Conservation (phyloP, 139 green algal genomes). For the Micromonas commoda region DNA sequence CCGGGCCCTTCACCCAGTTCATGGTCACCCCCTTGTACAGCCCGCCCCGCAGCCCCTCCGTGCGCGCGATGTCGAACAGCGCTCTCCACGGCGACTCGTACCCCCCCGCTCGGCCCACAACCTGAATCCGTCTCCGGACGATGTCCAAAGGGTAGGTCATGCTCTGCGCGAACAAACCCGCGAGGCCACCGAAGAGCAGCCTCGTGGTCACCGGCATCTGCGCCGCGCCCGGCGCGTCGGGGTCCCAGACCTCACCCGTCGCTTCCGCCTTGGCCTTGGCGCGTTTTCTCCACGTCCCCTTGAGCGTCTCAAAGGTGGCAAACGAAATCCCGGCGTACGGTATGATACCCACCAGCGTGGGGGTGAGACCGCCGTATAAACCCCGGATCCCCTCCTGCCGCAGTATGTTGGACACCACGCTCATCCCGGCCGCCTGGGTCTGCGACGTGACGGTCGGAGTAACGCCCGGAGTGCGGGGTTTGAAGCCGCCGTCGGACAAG, state of each 20-base stretch:
- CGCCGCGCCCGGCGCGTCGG: neutral
- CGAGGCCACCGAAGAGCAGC: conserved; percentile 23
- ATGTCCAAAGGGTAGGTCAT: conserved; percentile 34
- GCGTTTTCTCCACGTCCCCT: neutral
- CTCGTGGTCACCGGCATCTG: conserved; percentile 3
- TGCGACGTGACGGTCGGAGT: conserved; percentile 3
- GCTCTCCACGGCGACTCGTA: conserved; percentile 19
- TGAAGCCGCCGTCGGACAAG: neutral
- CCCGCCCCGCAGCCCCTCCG: conserved; percentile 34
- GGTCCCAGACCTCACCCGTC: neutral
- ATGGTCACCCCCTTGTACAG: conserved; percentile 41
- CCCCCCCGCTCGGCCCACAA: neutral
- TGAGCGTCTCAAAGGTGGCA: conserved; percentile 34
- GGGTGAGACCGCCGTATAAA: conserved; percentile 83
- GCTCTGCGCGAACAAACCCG: conserved; percentile 23
- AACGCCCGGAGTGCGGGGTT: neutral
- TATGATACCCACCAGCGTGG: conserved; percentile 70
- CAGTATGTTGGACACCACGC: conserved; percentile 63
- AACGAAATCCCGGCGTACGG: conserved; percentile 37
- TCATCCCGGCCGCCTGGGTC: conserved; percentile 65
- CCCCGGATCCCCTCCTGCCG: conserved; percentile 68
- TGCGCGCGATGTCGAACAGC: conserved; percentile 33
- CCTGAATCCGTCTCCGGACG: conserved; percentile 30
- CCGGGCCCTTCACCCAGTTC: conserved; percentile 33
- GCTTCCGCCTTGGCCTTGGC: neutral